Evolutionary conservation across 352 stramenopile genomes (phyloP), one percentile per base, ranked within the genome.

Genomic region (Phytopythium kandeliae): DNA sequence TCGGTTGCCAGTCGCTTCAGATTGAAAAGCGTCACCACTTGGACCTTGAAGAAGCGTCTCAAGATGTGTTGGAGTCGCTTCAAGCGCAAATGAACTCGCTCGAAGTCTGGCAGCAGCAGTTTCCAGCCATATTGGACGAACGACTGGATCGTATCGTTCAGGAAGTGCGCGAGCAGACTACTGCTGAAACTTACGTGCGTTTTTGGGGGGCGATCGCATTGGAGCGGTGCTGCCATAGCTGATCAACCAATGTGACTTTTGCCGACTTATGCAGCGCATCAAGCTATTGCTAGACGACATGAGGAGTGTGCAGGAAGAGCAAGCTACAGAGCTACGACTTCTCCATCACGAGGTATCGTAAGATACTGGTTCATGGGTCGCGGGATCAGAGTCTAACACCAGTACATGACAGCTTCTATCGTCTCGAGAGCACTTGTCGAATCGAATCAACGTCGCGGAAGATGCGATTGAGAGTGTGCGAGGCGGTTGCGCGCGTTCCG

Each of bases 51-150:
- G 71, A 82, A 58, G 63, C 67, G 33, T 82, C 73, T 2, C 73
- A 86, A 40, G 60, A 83, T 48, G 61, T 82, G 7, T 65, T 89
- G 33, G 65, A 86, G 19, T 45, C 36, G 7, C 55, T 89, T 30
- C 78, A 86, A 40, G 45, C 74, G 21, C 71, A 86, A 54, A 58
- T 86, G 48, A 58, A 86, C 47, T 59, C 63, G 12, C 55, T 86
- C 28, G 55, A 69, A 9, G 54, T 16, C 0, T 57, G 57, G n/a
- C 72, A 85, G 37, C 49, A 65, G 24, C 47, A 53, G 21, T 68
- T 76, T 37, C 60, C 52, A 9, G 52, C 7, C 11, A 36, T 64
- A 16, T 42, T 82, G 24, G 60, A 78, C 26, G 51, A 61, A 16
- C 51, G 51, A 10, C 52, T 86, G 7, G 67, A 72, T 6, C 44